Conservation (phyloP, 2,329 filamentous ascomycete genomes). For the Fonsecaea nubica region DNA sequence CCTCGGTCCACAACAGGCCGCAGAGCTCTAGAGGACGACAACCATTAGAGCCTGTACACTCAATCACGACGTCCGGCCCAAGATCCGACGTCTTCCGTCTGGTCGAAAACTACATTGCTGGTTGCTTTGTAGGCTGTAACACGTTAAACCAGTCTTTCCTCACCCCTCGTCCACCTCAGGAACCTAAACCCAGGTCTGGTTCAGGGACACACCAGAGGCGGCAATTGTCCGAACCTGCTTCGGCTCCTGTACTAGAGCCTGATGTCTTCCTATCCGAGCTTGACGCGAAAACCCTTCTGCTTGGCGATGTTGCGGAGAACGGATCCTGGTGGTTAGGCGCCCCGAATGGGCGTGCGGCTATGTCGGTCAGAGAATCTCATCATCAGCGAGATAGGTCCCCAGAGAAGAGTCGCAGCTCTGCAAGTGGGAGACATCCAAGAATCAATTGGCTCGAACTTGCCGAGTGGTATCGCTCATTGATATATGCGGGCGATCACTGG, state of each 20-base stretch:
- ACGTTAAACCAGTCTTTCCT: conserved; percentile 80
- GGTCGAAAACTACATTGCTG: conserved; percentile 77
- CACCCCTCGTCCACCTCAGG: conserved; percentile 55
- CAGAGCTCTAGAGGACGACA: conserved; percentile 14
- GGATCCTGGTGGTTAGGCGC: conserved; percentile 78
- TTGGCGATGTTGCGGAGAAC: conserved; percentile 81
- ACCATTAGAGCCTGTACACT: not conserved
- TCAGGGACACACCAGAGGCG: conserved; percentile 44
- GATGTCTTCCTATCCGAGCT: conserved; percentile 64
- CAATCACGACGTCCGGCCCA: not conserved
- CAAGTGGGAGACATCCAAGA: conserved; percentile 67
- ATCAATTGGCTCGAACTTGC: conserved; percentile 76
- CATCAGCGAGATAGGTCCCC: conserved; percentile 47
- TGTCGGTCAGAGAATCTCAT: conserved; percentile 35
- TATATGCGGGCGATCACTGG: conserved; percentile 74
- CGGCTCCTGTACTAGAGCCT: conserved; percentile 39
- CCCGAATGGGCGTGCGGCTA: conserved; percentile 50
- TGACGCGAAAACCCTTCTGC: conserved; percentile 74
- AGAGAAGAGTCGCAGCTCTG: conserved; percentile 47
- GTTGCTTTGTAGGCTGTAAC: conserved; percentile 71
- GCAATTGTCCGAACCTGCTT: conserved; percentile 42
- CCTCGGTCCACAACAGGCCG: conserved; percentile 14
- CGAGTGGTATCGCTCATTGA: conserved; percentile 75
- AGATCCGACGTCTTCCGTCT: conserved; percentile 67
- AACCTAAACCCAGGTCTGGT: conserved; percentile 48